Evolutionary conservation across 2,329 filamentous ascomycete genomes (phyloP).

Genomic region (Knufia petricola): DNA sequence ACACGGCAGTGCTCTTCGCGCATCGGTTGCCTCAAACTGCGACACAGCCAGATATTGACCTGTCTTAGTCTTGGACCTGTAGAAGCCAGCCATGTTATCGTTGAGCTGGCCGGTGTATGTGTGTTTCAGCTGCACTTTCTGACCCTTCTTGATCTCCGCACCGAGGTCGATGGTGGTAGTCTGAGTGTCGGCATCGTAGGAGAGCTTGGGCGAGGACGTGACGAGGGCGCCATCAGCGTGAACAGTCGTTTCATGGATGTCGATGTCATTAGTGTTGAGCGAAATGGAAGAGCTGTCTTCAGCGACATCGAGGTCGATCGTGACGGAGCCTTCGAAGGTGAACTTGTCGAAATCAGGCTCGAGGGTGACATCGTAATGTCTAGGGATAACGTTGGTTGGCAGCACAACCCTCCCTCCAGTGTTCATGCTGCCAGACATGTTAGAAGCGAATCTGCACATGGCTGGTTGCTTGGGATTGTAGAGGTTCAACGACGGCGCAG

Average conservation of each 20-base stretch:
- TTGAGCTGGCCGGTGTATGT: slow-evolving; percentile 73
- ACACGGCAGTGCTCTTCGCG: slow-evolving; percentile 84
- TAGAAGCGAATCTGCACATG: slow-evolving; percentile 22
- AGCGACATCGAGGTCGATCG: slow-evolving; percentile 77
- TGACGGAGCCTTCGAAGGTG: slow-evolving; percentile 73
- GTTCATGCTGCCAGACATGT: slow-evolving; percentile 17
- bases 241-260: slow-evolving; percentile 66
- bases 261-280: slow-evolving; percentile 77
- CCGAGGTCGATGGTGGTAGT: slow-evolving; percentile 72
- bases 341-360: slow-evolving; percentile 86
- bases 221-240: slow-evolving; percentile 48
- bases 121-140: slow-evolving; percentile 67
- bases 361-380: slow-evolving; percentile 81
- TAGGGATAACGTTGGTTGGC: slow-evolving; percentile 83
- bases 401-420: slow-evolving; percentile 60
- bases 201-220: slow-evolving; percentile 56
- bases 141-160: slow-evolving; percentile 60
- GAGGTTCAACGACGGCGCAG: slow-evolving; percentile 22
- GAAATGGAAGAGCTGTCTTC: slow-evolving; percentile 79
- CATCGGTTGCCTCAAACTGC: slow-evolving; percentile 95
- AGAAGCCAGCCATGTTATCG: slow-evolving; percentile 96
- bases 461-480: slow-evolving; percentile 22
- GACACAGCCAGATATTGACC: slow-evolving; percentile 79
- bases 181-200: slow-evolving; percentile 70
- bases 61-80: slow-evolving; percentile 77